Evolutionary conservation across 1,139 yeast species (phyloP), one percentile per base, ranked within the genome.

Genomic region (Zygoascus hellenicus): DNA sequence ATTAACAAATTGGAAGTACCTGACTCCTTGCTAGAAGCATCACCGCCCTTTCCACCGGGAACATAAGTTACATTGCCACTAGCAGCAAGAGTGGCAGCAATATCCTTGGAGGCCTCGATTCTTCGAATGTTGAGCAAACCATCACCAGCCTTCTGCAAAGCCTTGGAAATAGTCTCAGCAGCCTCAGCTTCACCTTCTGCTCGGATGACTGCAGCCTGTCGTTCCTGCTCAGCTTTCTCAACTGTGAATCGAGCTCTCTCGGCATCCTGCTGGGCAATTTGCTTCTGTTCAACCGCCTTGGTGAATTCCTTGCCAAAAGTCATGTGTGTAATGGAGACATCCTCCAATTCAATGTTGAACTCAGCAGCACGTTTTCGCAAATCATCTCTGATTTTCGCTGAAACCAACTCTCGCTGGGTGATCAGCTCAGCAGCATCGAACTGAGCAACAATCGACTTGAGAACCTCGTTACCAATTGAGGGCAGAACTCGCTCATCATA

Each of bases 151-250:
- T 89, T 89, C 46, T 83, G 80, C 59, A 94, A 77, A 3, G 98
- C 97, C 69, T 83, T 88, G 42, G 97, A 88, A 55, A 94, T 95
- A 51, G 83, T 81, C 54, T 92, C 98, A 6, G 97, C 99, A 49
- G 96, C 88, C 68, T 94, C 98, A 38, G 98, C 98, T 70, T 94
- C 99, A 69, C 98, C 99, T 69, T 94, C 98, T 22, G 99, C 99
- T 59, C 97, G 80, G 56, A 92, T 92, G 59, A 94, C 89, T 48
- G 86, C 75, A 3, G 98, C 98, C 66, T 83, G 90, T 66, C 95
- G 81, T 68, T 92, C 97, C 69, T 94, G 99, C 68, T 92, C 97
- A 4, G 98, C 98, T 67, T 84, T 86, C 64, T 90, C 97, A 46
- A 94, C 99, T 52, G 89, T 75, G 66, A 80, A 94, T 62, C 86